phyloP scores from a whole-genome alignment of 768 basidiomycete species.

The Jaapia argillacea region DNA sequence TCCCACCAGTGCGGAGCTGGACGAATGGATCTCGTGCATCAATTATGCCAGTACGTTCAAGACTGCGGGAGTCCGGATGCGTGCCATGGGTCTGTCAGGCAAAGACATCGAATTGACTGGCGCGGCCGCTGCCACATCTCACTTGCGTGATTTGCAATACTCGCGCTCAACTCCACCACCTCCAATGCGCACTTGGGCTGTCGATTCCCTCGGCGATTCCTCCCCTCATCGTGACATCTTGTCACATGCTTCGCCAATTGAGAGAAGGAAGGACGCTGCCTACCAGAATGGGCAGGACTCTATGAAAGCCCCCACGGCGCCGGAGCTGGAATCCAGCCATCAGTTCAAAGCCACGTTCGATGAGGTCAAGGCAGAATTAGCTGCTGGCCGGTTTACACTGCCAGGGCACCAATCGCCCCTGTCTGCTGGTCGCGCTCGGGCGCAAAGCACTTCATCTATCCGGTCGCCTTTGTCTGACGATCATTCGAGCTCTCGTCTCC shows the following conservation, averaged over 20 bases:
- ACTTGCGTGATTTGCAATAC: slow-evolving; percentile 58
- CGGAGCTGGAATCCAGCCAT: slow-evolving; percentile 48
- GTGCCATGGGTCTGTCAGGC: slow-evolving; percentile 57
- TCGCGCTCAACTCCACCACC: slow-evolving; percentile 15
- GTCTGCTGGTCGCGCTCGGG: background rate
- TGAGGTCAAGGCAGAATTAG: slow-evolving; percentile 78
- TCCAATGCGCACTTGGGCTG: slow-evolving; percentile 27
- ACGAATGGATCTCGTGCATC: slow-evolving; percentile 85
- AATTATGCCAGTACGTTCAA: slow-evolving; percentile 95
- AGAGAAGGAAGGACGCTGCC: no score
- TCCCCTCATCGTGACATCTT: no score
- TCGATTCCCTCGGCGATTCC: no score
- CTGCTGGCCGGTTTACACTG: slow-evolving; percentile 31
- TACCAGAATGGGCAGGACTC: no score
- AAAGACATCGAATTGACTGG: slow-evolving; percentile 71
- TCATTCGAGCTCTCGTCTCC: slow-evolving; percentile 19
- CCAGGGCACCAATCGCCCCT: slow-evolving; percentile 9
- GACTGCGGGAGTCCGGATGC: slow-evolving; percentile 73
- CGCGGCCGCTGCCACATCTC: slow-evolving; percentile 78
- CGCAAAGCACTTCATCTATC: background rate
- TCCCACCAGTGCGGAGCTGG: slow-evolving; percentile 56
- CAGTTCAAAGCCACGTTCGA: slow-evolving; percentile 80
- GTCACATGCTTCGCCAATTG: no score
- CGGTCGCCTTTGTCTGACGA: slow-evolving; percentile 5
- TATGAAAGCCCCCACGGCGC: no score